Conservation (phyloP, 2,329 filamentous ascomycete species). For the Mycosphaerella sp. region DNA sequence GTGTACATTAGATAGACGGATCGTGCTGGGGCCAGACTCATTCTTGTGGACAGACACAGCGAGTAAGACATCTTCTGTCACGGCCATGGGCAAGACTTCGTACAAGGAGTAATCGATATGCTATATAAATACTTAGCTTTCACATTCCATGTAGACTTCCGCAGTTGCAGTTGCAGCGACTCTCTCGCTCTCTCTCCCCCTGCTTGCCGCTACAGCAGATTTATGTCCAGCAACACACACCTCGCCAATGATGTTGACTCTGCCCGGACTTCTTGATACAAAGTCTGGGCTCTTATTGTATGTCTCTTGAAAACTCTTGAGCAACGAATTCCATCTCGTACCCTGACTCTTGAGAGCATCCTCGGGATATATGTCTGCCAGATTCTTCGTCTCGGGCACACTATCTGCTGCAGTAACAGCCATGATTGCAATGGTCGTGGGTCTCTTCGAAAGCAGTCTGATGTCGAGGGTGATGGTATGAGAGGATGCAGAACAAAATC, state of each 20-base stretch:
- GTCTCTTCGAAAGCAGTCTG: no score
- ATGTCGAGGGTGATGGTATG: no score
- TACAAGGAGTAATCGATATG: conserved; percentile 99
- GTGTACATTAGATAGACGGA: conserved; percentile 76
- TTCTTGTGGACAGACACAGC: conserved; percentile 60
- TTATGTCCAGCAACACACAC: conserved; percentile 24
- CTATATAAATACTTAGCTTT: conserved; percentile 28
- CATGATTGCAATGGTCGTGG: background rate
- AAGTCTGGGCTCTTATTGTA: conserved; percentile 71
- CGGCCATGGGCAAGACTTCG: conserved; percentile 90
- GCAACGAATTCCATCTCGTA: conserved; percentile 67
- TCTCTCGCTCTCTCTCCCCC: no score
- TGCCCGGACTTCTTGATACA: conserved; percentile 80
- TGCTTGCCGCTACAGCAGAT: no score
- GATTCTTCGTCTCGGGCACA: conserved; percentile 68
- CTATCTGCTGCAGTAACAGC: background rate
- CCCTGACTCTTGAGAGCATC: conserved; percentile 62
- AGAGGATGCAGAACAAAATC: no score
- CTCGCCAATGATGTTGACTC: conserved; percentile 97
- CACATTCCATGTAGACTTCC: background rate
- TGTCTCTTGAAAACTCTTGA: conserved; percentile 60
- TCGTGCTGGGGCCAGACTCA: conserved; percentile 50
- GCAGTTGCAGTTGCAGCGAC: background rate
- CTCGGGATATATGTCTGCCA: conserved; percentile 76
- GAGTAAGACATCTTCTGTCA: conserved; percentile 83